Evolutionary conservation across 495 filamentous ascomycete species (phyloP), one percentile per base, ranked within the genome.

Genomic region (Pyronema omphalodes): DNA sequence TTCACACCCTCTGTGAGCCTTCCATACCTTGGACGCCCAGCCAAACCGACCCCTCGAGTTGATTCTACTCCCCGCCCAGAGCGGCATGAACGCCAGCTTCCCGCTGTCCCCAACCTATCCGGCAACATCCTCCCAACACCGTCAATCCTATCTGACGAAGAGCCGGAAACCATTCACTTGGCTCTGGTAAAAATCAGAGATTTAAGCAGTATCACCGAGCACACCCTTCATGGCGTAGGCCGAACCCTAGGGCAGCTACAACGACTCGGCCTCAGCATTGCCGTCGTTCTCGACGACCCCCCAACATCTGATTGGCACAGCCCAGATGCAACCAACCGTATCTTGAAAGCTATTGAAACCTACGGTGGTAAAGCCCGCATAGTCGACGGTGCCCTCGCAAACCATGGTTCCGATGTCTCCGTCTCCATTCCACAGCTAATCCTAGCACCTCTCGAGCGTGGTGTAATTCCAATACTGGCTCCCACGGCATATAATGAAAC

Each of bases 171-270:
- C 35, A 67, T 88, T 18, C 87, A 95, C 66, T 70, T 93, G 35
- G 88, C 91, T 9, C 66, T 99, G 54, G 79, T 99, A 51, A 94
- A 93, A 64, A 73, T 96, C 44, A 77, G 81, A 39, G 74, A 74
- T 19, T 82, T 84, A 3, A 80, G 91, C 60, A 64, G 66, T 0
- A 72, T 91, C 49, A 73, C 81, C 61, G 76, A 88, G 52, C 66
- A 69, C 6, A 82, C 76, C 0, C 60, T 96, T 1, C 61, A 77
- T 48, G 91, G 87, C 0, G 76, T 95, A 48, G 86, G 81, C 0
- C 79, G 78, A 57, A 96, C 93, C 0, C 67, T 99, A 15, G 78
- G 80, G 8, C 88, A 93, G 63, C 78, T 99, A 6, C 74, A 76
- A 23, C 77, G 80, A 45, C 71, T 99, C 23, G 91, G 93, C 12